Base-by-base conservation (phyloP, 164 flowering plant species). In the Euptelea pleiosperma region DNA sequence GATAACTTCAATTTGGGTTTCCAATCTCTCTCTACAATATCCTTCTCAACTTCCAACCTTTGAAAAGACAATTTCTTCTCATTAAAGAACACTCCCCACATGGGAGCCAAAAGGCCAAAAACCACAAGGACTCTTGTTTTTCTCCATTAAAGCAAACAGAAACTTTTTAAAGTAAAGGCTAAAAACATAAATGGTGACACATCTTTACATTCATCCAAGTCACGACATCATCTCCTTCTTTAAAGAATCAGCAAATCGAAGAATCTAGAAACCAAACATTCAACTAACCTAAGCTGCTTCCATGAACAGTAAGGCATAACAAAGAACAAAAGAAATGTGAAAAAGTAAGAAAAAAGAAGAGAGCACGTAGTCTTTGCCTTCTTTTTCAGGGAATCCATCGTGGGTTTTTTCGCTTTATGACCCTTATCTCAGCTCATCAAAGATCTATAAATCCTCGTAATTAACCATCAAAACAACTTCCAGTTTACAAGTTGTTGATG, bases 191-290 rank as follows among this genome's bases (percentile, higher is more conserved):
- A 18, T 21, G 19, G 15, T 52, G 58, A 61, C 57, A 25, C 51
- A 41, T 39, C 39, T 33, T 61, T 34, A 14, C 42, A 52, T 42
- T 29, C 42, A 12, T 51, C 57, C 64, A 16, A 51, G 57, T 51
- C 64, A 61, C 24, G 16, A 37, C 19, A n/a, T 58, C 50, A 60
- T 41, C n/a, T 28, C 30, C 34, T 15, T 16, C 25, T 42, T 56
- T 56, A 56, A 40, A n/a, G 36, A 30, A 44, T 18, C 10, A 9
- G 15, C 12, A 19, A 21, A 37, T 7, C 30, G 24, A 61, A 8
- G 24, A 6, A 49, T 0, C 3, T n/a, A 0, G 18, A 46, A 11
- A 39, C n/a, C n/a, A n/a, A n/a, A n/a, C n/a, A n/a, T n/a, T n/a
- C n/a, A n/a, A n/a, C n/a, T n/a, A n/a, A n/a, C n/a, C n/a, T n/a